Base-by-base conservation (phyloP, 2,329 filamentous ascomycete species). In the Cucurbitaria berberidis region DNA sequence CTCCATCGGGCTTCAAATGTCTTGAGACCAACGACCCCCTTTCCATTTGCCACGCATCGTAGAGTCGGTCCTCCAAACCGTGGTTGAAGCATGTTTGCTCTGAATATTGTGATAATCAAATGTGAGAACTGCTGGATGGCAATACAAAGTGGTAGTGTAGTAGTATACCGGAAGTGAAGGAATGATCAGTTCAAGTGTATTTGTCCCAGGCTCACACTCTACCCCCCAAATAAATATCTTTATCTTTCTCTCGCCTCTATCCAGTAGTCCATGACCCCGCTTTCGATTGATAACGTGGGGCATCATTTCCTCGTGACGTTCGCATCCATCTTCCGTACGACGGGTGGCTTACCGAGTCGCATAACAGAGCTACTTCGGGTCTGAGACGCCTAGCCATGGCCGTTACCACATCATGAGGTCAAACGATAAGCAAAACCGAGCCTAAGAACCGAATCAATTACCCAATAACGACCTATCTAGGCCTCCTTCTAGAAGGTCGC, bases 341-440 rank as follows among this genome's bases (percentile, higher is more conserved):
- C 59, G 62, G 60, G 32, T 52, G 41, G 51, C 52, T 39, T 59
- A 51, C 60, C 60, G 59, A 51, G 45, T 64, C 60, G 60, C 55
- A 58, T 52, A 45, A 35, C 43, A 55, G 54, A 30, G 21, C 42
- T 46, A 16, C 18, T 26, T 45, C 13, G n/a, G 51, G 49, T 16
- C 24, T 19, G 35, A 22, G 30, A 39, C 24, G 24, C 2, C 24
- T 29, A 42, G n/a, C 24, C 9, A 21, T 16, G 30, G 41, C 32
- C 48, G 15, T n/a, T 45, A 36, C 32, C 38, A 30, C 30, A 50
- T 45, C 44, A 46, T 35, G 29, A 29, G 44, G 38, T 41, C 16
- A 53, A 36, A 16, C 52, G 55, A 61, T 59, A 56, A 56, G 58
- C 44, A 41, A 13, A 10, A 10, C 21, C 18, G 22, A 34, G 42